Evolutionary conservation across 129 eudicot species (phyloP), one percentile per base, ranked within the genome.

Genomic region (Chrysanthemum seticuspe): DNA sequence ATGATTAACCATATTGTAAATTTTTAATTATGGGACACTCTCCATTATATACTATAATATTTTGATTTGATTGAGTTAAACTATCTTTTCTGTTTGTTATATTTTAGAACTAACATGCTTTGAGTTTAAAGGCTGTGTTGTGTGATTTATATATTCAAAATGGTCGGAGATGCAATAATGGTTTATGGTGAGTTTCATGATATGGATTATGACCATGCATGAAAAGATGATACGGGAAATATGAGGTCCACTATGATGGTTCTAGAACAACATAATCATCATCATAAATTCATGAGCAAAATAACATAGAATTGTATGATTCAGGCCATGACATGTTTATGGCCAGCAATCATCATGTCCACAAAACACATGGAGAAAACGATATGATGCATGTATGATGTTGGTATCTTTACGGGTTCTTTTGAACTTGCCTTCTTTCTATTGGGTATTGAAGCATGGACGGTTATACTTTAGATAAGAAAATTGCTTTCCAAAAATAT

Each of bases 1-100:
- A 55, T 85, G 67, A 87, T 88, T 88, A 85, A 85, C 90, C 84
- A 76, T 87, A 85, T 85, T 88, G 95, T 88, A 88, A 72, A 83
- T 79, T 61, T 80, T 73, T 23, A 66, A 78, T 78, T 78, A 78
- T 85, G 85, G 73, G 56, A 25, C 73, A 50, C 50, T 65, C 49
- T 65, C 49, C 69, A 34, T 25, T 83, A 66, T 53, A 78, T 73
- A 81, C 74, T 50, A 77, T 74, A 60, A 29, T 76, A 58, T 63
- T 72, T 72, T 36, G 62, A 80, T 74, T 80, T 80, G 73, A 29
- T 58, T 40, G 52, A 66, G 56, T 65, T n/a, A 13, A 62, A 45
- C 44, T 0, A 57, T 76, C 5, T 19, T 2, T 50, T 9, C 59
- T 56, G 13, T 25, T 18, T 59, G 25, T 55, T 57, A 45, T 64